Evolutionary conservation across 805 yeast species (phyloP), one percentile per base, ranked within the genome.

Genomic region (Candida yuanshanica): DNA sequence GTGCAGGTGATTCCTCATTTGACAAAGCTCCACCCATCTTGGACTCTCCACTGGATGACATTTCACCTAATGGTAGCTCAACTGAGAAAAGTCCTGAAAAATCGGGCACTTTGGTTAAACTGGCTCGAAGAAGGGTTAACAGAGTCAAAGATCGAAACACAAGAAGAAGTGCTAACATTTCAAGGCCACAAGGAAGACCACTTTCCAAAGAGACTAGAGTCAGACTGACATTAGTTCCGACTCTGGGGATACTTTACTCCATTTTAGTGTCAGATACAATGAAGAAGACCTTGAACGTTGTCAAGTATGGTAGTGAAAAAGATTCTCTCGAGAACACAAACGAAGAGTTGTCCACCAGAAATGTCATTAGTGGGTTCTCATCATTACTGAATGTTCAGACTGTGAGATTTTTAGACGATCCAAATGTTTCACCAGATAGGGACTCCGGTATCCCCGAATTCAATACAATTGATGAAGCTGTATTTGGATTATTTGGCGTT

Each of bases 121-220:
- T 58, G 10, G 60, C 60, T 2, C 46, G 60, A 47, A 49, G 57
- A 25, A 49, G 55, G 20, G 42, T 46, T 4, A 45, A 35, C 31
- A 50, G 45, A 36, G 40, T 46, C n/a, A 55, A 46, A 21, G 54
- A 48, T 20, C 51, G 43, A 24, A 45, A 49, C 12, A 27, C 45
- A 13, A 46, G 46, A n/a, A 48, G 45, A 26, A 18, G 39, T 2
- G 10, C 36, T 1, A 36, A 35, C 2, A 11, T 33, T 6, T 41
- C 57, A 37, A 53, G 54, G 32, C 52, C 60, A 13, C 66, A 63
- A 35, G 69, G 69, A 7, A 50, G 69, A 23, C 75, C 77, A 11
- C 54, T 75, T 17, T 75, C 76, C 27, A 75, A 78, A 3, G 76
- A 75, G 16, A 65, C 77, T 5, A 65, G 69, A 42, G 69, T 75